Evolutionary conservation across 2,329 filamentous ascomycete genomes (phyloP), one percentile per base, ranked within the genome.

Genomic region (Colletotrichum caudatum): DNA sequence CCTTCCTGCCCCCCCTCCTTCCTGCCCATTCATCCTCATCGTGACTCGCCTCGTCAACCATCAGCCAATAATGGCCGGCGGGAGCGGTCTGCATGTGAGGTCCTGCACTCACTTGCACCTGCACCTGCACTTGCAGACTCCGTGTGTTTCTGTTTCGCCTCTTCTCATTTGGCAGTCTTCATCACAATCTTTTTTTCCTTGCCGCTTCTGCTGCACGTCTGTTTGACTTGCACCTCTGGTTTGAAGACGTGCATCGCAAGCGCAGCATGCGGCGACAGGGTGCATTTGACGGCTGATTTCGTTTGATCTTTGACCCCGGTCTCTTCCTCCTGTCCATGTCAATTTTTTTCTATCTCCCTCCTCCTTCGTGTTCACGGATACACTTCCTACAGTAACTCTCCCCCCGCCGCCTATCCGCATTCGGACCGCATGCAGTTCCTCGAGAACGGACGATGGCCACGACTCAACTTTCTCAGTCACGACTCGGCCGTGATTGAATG

Each of bases 211-310:
- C 68, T 73, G 71, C 68, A 67, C 64, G 53, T 64, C 68, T 73
- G 57, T 67, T 71, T 61, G 68, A 67, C 71, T 67, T 71, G 63
- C 66, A 56, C 71, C 58, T 68, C 33, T 48, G 39, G 48, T 53
- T 54, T 62, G 51, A 46, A 71, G 71, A 71, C 64, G 57, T 66
- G 62, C 66, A 66, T 63, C 63, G 59, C 63, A 66, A 67, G 59
- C 67, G 68, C 71, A 56, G 53, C 63, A 73, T 63, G 58, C 67
- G 58, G 62, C 62, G 54, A 50, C 65, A 63, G 69, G 58, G 60
- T 57, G 67, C 58, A 68, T 51, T 41, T 50, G 20, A 60, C 58
- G 37, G 58, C 29, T 71, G 58, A 59, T 63, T 68, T 69, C 64
- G 56, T 62, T 61, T 62, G 46, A 62, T 39, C 16, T 63, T 48